Conservation (phyloP, 805 yeast species). For the Metschnikowia drakensbergensis region DNA sequence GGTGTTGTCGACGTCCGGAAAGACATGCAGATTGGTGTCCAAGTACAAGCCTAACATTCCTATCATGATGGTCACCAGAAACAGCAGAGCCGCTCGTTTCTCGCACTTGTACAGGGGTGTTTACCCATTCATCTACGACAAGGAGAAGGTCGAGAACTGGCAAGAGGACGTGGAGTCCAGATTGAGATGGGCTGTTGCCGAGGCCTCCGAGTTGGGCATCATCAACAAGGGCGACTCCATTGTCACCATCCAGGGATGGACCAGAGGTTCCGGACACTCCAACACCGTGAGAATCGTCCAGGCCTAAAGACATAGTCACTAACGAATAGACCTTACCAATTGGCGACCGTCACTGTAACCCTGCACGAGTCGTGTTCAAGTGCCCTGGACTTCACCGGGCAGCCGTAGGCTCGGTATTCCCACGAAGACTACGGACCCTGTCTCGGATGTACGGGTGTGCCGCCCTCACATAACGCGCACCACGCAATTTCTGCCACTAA, state of each 20-base stretch:
- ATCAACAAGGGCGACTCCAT: slow-evolving; percentile 82
- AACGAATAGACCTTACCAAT: too few relatives aligned
- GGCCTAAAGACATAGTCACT: slow-evolving; percentile 38
- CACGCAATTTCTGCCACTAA: not conserved
- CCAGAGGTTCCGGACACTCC: slow-evolving; percentile 97
- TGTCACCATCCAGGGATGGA: slow-evolving; percentile 97
- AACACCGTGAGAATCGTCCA: slow-evolving; percentile 92
- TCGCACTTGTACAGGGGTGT: slow-evolving; percentile 98
- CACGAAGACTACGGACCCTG: too few relatives aligned
- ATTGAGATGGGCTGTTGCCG: slow-evolving; percentile 86
- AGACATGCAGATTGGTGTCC: slow-evolving; percentile 91
- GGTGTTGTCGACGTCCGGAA: slow-evolving; percentile 92
- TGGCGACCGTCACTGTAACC: too few relatives aligned
- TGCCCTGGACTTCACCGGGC: too few relatives aligned
- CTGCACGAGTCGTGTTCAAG: too few relatives aligned
- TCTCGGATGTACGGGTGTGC: slow-evolving; percentile 3
- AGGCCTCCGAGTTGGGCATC: slow-evolving; percentile 84
- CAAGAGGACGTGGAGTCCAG: slow-evolving; percentile 94
- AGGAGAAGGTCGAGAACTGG: slow-evolving; percentile 75
- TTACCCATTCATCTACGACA: slow-evolving; percentile 86
- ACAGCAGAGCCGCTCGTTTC: slow-evolving; percentile 87
- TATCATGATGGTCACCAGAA: slow-evolving; percentile 96
- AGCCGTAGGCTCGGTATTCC: too few relatives aligned
- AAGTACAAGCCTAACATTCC: slow-evolving; percentile 98
- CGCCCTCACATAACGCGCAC: not conserved